These are phyloP conservation scores for Scheffersomyces coipomensis DNA, from an alignment of 805 yeast genomes.

Conservation along the genomic window DNA sequence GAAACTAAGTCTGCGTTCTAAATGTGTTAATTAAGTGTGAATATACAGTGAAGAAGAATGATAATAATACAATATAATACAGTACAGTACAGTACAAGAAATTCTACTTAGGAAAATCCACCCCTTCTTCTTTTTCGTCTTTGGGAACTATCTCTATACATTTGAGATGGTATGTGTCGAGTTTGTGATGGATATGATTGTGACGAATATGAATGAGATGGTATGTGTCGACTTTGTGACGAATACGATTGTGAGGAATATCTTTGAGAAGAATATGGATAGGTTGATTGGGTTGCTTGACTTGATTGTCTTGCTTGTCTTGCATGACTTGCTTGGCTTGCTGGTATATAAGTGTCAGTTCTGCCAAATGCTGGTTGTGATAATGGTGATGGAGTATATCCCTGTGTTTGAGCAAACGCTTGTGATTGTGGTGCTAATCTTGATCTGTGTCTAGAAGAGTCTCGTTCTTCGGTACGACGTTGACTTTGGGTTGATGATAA, in stretches of 20 bases:
- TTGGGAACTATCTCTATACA: background rate
- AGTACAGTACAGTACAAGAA: background rate
- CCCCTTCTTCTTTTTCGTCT: conserved; percentile 46
- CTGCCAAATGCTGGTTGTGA: background rate
- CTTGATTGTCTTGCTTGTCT: no score
- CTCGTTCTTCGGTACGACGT: conserved; percentile 2
- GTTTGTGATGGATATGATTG: conserved; percentile 2
- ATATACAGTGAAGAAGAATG: background rate
- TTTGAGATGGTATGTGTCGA: conserved; percentile 10
- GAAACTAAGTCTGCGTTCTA: conserved; percentile 18
- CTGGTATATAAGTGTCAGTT: conserved; percentile 2
- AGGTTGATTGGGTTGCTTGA: background rate
- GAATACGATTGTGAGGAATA: conserved; percentile 3
- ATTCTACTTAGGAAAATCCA: conserved; percentile 42
- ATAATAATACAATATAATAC: background rate
- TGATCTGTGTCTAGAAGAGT: background rate
- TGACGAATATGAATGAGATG: background rate
- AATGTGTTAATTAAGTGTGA: background rate
- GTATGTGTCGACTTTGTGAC: background rate
- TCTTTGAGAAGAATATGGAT: background rate
- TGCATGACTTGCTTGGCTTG: background rate
- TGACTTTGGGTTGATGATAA: conserved; percentile 5
- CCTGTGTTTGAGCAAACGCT: background rate
- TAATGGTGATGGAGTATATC: background rate
- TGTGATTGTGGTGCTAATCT: conserved; percentile 2